A percentile compares a stretch with the other conserved stretches of the same genome.
These are phyloP conservation scores for Xylariaceae sp. DNA, from an alignment of 2,329 filamentous ascomycete genomes.

Conservation along the genomic window DNA sequence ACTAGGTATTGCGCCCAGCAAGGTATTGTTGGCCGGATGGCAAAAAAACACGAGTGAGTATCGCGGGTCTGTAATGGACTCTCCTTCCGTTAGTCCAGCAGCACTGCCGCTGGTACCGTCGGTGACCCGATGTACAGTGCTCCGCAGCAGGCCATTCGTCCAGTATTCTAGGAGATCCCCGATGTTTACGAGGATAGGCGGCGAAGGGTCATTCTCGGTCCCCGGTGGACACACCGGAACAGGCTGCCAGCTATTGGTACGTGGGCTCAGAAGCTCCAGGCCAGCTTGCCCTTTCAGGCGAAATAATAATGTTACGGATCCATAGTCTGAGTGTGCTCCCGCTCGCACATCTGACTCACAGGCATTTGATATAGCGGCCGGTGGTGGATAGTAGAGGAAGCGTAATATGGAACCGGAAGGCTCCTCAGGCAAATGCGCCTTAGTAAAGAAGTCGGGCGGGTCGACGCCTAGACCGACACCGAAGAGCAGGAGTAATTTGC, in stretches of 20 bases:
- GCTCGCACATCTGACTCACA: constrained; percentile 66
- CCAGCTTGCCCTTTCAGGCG: constrained; percentile 81
- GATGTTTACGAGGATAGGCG: constrained; percentile 80
- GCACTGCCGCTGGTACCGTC: constrained; percentile 30
- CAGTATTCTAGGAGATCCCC: constrained; percentile 72
- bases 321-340: constrained; percentile 89
- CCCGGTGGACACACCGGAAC: constrained; percentile 63
- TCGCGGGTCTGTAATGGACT: constrained; percentile 45
- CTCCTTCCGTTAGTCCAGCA: constrained; percentile 34
- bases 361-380: constrained; percentile 37
- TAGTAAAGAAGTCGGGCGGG: constrained; percentile 50
- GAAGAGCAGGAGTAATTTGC: constrained; percentile 69
- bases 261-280: constrained; percentile 70
- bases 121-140: constrained; percentile 79
- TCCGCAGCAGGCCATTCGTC: constrained; percentile 83
- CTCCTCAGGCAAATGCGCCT: constrained; percentile 43
- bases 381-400: constrained; percentile 68
- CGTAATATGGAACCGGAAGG: constrained; percentile 59
- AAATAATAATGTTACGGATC: constrained; percentile 71
- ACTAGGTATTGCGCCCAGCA: constrained; percentile 57
- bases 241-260: constrained; percentile 51
- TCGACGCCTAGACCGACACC: constrained; percentile 66
- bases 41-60: constrained; percentile 69
- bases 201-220: constrained; percentile 53
- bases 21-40: constrained; percentile 52